A percentile compares a stretch with the other conserved stretches of the same genome.
These are phyloP conservation scores for Ascoidea tarda DNA, from an alignment of 805 yeast genomes.

Conservation along the genomic window DNA sequence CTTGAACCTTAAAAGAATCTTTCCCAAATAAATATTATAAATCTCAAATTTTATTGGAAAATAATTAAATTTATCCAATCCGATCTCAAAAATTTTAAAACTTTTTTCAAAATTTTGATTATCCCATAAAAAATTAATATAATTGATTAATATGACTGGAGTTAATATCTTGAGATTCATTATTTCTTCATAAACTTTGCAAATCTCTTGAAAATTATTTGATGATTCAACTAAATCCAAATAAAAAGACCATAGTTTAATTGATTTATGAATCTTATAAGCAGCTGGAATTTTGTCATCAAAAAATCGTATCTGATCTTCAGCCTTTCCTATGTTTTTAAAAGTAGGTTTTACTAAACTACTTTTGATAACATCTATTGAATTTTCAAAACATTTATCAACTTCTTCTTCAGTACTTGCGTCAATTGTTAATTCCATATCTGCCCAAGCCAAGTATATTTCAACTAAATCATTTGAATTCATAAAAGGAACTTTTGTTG, in stretches of 20 bases:
- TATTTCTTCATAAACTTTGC: constrained; percentile 35
- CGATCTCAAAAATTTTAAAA: constrained; percentile 53
- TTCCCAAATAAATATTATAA: constrained; percentile 55
- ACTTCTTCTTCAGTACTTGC: constrained; percentile 12
- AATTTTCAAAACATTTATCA: constrained; percentile 25
- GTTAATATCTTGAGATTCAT: constrained; percentile 53
- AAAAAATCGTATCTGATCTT: constrained; percentile 16
- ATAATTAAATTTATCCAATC: constrained; percentile 41
- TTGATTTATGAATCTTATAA: constrained; percentile 41
- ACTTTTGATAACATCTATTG: constrained; percentile 24
- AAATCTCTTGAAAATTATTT: constrained; percentile 24
- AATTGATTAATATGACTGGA: constrained; percentile 49
- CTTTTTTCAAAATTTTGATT: constrained; percentile 31
- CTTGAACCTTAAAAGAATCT: constrained; percentile 22
- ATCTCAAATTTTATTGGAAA: constrained; percentile 50
- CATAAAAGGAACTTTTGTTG: constrained; percentile 56
- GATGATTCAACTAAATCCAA: constrained; percentile 54
- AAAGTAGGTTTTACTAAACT: constrained; percentile 15
- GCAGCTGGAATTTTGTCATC: constrained; percentile 39
- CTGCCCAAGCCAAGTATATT: constrained; percentile 68
- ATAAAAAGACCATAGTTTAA: constrained; percentile 59
- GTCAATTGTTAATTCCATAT: constrained; percentile 39
- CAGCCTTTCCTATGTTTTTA: constrained; percentile 10
- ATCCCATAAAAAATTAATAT: constrained; percentile 45
- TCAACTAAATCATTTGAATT: constrained; percentile 49